phyloP scores from a whole-genome alignment of 495 filamentous ascomycete genomes.

The Penicillium macrosclerotiorum region DNA sequence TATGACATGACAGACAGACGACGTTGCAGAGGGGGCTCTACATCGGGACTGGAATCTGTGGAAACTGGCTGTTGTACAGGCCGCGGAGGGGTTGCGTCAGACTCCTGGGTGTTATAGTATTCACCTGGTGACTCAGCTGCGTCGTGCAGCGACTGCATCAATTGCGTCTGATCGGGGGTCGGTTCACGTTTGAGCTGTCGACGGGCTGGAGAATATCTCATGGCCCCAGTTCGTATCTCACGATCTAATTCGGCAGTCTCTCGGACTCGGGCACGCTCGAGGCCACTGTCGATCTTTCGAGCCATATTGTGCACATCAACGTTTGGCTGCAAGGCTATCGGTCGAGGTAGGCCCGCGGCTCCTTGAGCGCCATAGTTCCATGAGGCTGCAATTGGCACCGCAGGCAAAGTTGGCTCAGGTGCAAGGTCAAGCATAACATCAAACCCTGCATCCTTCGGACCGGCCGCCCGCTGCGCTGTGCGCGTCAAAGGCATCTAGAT shows the following conservation, averaged over 20 bases:
- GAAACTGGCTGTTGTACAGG: constrained; percentile 38
- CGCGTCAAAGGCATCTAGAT: background rate
- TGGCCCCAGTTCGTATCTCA: constrained; percentile 8
- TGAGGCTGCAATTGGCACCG: constrained; percentile 27
- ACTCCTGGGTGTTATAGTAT: constrained; percentile 12
- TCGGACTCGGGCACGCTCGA: too few species aligned
- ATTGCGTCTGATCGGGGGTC: constrained; percentile 43
- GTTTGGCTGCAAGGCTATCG: constrained; percentile 15
- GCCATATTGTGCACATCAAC: constrained; percentile 26
- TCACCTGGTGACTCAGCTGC: constrained; percentile 21
- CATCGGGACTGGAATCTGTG: constrained; percentile 31
- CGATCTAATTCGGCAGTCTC: too few species aligned
- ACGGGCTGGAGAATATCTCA: background rate
- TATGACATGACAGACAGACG: constrained; percentile 21
- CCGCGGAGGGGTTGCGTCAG: constrained; percentile 38
- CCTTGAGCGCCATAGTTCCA: constrained; percentile 35
- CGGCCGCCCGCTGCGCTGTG: background rate
- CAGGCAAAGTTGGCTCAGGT: constrained; percentile 21
- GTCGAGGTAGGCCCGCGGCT: constrained; percentile 26
- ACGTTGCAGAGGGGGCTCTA: constrained; percentile 20
- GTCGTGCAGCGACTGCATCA: constrained; percentile 31
- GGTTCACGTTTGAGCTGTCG: constrained; percentile 30
- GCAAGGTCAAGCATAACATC: constrained; percentile 11
- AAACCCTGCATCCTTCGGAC: constrained; percentile 4
- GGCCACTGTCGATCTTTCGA: constrained; percentile 21